phyloP scores from a whole-genome alignment of 805 yeast genomes.

The fission yeast (Schizosaccharomyces pombe) region ASM294v3 CU329670.1:3931001-3931500 shows the following conservation, averaged over 20 bases:
- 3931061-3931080: too few relatives aligned
- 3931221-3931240: background rate
- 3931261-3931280: conserved; percentile 1
- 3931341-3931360: conserved; percentile 22
- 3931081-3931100: too few relatives aligned
- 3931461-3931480: conserved; percentile 38
- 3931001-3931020: too few relatives aligned
- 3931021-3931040: too few relatives aligned
- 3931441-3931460: conserved; percentile 71
- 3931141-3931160: too few relatives aligned
- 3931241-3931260: background rate
- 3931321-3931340: conserved; percentile 12
- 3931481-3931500: conserved; percentile 48
- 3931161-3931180: too few relatives aligned
- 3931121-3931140: too few relatives aligned
- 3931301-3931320: conserved; percentile 10
- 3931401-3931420: conserved; percentile 45
- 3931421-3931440: conserved; percentile 69
- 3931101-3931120: too few relatives aligned
- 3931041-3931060: too few relatives aligned
- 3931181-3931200: too few relatives aligned
- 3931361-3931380: conserved; percentile 34
- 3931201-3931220: background rate
- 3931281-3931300: conserved; percentile 3
- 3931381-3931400: conserved; percentile 27